Evolutionary conservation across 768 basidiomycete genomes (phyloP).

Genomic region (Tubosaeta brunneosetosa): DNA sequence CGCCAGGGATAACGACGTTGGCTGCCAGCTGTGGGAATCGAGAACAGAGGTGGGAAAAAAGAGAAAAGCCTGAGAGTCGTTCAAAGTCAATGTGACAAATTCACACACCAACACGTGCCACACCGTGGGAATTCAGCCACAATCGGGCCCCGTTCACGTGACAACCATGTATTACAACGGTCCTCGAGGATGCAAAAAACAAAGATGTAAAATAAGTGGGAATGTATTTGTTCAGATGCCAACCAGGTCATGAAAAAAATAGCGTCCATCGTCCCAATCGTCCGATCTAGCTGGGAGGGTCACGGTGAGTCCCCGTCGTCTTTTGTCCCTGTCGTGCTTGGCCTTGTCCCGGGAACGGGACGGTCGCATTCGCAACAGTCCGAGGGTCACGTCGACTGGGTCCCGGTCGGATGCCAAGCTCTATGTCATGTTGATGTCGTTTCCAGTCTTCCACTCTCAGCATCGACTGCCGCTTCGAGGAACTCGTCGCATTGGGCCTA

Average conservation of each 20-base stretch:
- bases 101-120: slow-evolving; percentile 28
- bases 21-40: slow-evolving; percentile 44
- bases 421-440: slow-evolving; percentile 56
- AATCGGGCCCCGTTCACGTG: neutral
- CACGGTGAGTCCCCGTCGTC: slow-evolving; percentile 32
- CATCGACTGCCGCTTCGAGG: slow-evolving; percentile 63
- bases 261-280: slow-evolving; percentile 17
- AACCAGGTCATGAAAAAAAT: slow-evolving; percentile 4
- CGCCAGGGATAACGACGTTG: slow-evolving; percentile 35
- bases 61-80: slow-evolving; percentile 27
- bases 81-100: slow-evolving; percentile 23
- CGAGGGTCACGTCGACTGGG: slow-evolving; percentile 24
- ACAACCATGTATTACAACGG: slow-evolving; percentile 17
- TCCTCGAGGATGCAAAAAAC: slow-evolving; percentile 12
- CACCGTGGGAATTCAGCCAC: slow-evolving; percentile 25
- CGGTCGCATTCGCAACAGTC: slow-evolving; percentile 17
- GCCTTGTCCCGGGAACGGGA: slow-evolving; percentile 31
- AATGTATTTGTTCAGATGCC: slow-evolving; percentile 16
- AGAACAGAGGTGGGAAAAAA: slow-evolving; percentile 44
- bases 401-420: slow-evolving; percentile 29
- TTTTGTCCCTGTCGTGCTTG: slow-evolving; percentile 27
- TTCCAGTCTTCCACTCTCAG: slow-evolving; percentile 88
- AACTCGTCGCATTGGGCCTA: slow-evolving; percentile 26
- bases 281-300: slow-evolving; percentile 35
- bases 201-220: slow-evolving; percentile 14